Evolutionary conservation across 1,284 basidiomycete genomes (phyloP).

Genomic region (Rhodotorula sp.): DNA sequence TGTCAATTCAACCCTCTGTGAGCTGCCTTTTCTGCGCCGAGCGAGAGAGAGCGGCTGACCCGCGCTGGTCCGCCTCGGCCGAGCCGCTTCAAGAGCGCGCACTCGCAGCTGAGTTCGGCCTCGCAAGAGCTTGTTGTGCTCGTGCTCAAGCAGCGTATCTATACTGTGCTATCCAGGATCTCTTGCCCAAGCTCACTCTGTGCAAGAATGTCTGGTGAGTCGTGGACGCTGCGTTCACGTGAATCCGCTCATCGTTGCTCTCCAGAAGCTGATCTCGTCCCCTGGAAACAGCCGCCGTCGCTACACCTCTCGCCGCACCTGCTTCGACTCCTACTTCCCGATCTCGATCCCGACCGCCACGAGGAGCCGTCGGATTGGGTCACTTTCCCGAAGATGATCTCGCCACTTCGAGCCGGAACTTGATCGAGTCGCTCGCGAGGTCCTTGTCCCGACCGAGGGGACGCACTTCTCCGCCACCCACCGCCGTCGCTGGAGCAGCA

Average conservation of each 20-base stretch:
- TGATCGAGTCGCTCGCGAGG: not conserved
- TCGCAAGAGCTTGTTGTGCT: not conserved
- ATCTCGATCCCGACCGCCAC: not conserved
- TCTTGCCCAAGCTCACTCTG: not conserved
- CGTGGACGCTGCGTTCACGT: not conserved
- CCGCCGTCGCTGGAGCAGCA: not conserved
- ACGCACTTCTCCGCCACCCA: not conserved
- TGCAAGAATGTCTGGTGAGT: not conserved
- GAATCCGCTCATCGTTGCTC: too few species aligned
- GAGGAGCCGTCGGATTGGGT: not conserved
- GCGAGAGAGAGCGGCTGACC: not conserved
- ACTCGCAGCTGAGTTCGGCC: not conserved
- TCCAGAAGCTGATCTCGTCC: not conserved
- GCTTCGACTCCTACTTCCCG: not conserved
- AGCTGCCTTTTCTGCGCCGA: not conserved
- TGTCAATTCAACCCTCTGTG: not conserved
- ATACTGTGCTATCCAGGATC: not conserved
- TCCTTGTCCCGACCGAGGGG: not conserved
- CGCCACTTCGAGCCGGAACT: not conserved
- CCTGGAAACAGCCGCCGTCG: not conserved
- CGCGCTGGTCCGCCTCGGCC: slow-evolving; percentile 1
- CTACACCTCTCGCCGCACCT: not conserved
- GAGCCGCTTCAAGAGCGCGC: not conserved
- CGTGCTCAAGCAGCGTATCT: not conserved
- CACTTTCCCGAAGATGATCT: not conserved